These are phyloP conservation scores for Balakata baccata DNA, from an alignment of 345 rosid genomes.

Conservation along the genomic window DNA sequence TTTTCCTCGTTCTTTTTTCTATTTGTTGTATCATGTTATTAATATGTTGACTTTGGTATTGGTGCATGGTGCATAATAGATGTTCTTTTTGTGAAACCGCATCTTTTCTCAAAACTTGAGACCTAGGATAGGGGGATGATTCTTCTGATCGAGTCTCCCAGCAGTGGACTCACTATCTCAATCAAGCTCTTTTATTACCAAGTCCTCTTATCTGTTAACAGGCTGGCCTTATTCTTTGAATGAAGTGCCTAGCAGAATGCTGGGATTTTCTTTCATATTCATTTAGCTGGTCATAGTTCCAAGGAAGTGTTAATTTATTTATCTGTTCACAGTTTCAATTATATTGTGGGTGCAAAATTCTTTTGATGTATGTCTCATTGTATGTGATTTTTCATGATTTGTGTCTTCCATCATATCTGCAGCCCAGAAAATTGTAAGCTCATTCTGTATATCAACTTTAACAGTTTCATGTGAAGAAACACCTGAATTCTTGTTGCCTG, in stretches of 20 bases:
- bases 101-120: no score
- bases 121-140: no score
- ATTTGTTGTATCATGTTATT: neutral
- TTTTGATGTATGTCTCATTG: neutral
- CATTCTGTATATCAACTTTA: neutral
- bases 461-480: neutral
- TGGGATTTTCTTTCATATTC: neutral
- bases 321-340: neutral
- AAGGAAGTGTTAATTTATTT: neutral
- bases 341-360: neutral
- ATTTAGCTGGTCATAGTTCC: neutral
- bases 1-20: constrained; percentile 4
- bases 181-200: no score
- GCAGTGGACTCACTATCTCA: no score
- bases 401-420: neutral
- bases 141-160: no score
- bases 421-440: neutral
- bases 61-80: neutral
- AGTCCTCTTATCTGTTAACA: no score
- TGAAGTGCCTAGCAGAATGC: neutral
- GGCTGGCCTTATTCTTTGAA: neutral
- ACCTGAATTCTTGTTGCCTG: constrained; percentile 4
- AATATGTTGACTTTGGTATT: neutral
- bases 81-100: neutral
- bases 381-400: neutral